Conservation (phyloP, 164 flowering plant genomes). For the Sedum album region DNA sequence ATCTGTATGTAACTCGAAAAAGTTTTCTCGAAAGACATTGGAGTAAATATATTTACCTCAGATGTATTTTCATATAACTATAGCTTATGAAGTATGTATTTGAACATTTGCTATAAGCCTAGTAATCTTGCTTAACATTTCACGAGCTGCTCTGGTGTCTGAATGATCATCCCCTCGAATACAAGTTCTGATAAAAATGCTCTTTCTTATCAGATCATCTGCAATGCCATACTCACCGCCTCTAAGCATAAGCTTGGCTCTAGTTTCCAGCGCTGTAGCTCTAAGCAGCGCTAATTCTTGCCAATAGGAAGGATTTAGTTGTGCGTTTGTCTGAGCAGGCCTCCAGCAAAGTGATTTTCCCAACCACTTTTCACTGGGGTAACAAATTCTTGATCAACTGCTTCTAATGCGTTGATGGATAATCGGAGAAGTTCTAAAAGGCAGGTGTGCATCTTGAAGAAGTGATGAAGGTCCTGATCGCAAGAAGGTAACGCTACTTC, state of each 20-base stretch:
- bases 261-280: constrained; percentile 72
- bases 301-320: constrained; percentile 75
- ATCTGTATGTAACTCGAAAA: not conserved
- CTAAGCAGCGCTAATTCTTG: constrained; percentile 66
- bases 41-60: not conserved
- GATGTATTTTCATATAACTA: not conserved
- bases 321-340: constrained; percentile 57
- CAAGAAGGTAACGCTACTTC: constrained; percentile 30
- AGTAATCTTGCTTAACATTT: constrained; percentile 62
- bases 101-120: constrained; percentile 59
- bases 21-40: not conserved
- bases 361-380: constrained; percentile 80
- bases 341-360: constrained; percentile 74
- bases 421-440: constrained; percentile 67
- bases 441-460: constrained; percentile 74
- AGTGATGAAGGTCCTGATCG: constrained; percentile 58
- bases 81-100: constrained; percentile 28
- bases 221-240: constrained; percentile 82
- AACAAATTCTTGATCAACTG: constrained; percentile 67
- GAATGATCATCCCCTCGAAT: constrained; percentile 82
- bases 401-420: constrained; percentile 71
- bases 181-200: constrained; percentile 66
- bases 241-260: constrained; percentile 80
- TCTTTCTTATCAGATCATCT: constrained; percentile 74
- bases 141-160: constrained; percentile 55